Base-by-base conservation (phyloP, 2,329 filamentous ascomycete genomes). In the Aspergillus sp. region DNA sequence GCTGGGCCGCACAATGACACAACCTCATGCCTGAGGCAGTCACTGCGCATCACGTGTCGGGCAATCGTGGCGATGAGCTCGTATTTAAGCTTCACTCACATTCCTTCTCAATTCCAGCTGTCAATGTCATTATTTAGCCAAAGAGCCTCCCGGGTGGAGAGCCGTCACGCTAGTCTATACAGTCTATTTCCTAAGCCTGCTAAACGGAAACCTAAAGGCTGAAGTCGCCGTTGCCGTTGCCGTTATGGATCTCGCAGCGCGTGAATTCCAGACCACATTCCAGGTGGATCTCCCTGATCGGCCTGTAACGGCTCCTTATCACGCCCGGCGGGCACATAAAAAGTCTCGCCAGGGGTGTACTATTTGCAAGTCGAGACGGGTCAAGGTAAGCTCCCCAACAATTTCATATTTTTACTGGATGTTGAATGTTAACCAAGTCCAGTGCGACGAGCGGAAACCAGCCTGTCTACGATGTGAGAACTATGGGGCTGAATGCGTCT, bases 391-490 rank as follows among this genome's bases (percentile, higher is more conserved):
- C 5, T 14, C 15, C 1, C 6, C 6, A 21, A 11, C 9, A 31
- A 8, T 23, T 27, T 40, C 7, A 12, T 37, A 21, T n/a, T 15
- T 12, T 17, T n/a, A 7, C n/a, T 8, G 3, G 1, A 7, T 14
- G 5, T n/a, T 54, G 35, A 51, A 7, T 14, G 5, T n/a, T 54
- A 41, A 51, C 46, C 5, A 2, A 15, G 6, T 8, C 14, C 14
- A 72, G 69, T 73, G 70, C 57, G 70, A 73, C 40, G 70, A 73
- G 53, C 50, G 56, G 6, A 68, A 61, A 48, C 70, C 69, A 3
- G n/a, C 35, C 40, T 73, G 70, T 24, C 43, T 45, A 21, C 60
- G 65, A 51, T 73, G 70, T 23, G 51, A 66, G 23, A 63, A 56
- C n/a, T 60, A 62, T 23, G 66, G 65, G 2, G 52, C 63, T 6